Percentiles rank a stretch among this genome's conserved stretches.
Evolutionary conservation across 2,329 filamentous ascomycete species (phyloP).

Genomic region (Polytolypa hystricis): DNA sequence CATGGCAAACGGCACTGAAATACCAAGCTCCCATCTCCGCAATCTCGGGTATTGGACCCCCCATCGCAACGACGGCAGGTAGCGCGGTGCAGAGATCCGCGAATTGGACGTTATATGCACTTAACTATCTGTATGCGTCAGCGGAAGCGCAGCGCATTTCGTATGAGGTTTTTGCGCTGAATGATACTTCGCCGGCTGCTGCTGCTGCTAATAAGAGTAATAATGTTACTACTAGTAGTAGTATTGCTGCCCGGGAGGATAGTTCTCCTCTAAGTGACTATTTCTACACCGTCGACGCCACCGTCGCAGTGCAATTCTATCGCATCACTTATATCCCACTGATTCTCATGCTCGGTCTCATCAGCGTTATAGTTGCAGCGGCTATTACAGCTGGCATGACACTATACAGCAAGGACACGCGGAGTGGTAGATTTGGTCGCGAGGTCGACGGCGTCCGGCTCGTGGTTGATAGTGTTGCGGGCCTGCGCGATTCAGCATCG

Average conservation of each 20-base stretch:
- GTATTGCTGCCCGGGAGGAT: too few species aligned
- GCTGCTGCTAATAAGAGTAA: constrained; percentile 5
- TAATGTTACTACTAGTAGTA: too few species aligned
- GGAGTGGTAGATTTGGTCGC: not conserved
- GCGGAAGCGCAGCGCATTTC: constrained; percentile 11
- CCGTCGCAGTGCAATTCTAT: constrained; percentile 5
- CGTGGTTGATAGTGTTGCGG: too few species aligned
- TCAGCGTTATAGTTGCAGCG: constrained; percentile 1
- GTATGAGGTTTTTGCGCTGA: constrained; percentile 10
- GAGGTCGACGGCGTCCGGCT: not conserved
- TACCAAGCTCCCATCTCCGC: too few species aligned
- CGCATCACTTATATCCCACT: constrained; percentile 13
- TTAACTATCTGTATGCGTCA: constrained; percentile 12
- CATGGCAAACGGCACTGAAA: too few species aligned
- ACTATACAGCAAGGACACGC: not conserved
- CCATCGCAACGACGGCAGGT: too few species aligned
- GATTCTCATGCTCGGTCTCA: constrained; percentile 9
- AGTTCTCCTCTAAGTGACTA: constrained; percentile 5
- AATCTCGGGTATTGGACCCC: too few species aligned
- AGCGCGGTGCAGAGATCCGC: too few species aligned
- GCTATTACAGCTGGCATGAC: constrained; percentile 1
- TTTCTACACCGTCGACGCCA: constrained; percentile 5
- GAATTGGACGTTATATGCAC: too few species aligned
- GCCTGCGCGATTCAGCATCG: too few species aligned
- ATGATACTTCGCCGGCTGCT: too few species aligned